Percentiles rank a stretch among this genome's conserved stretches.
Evolutionary conservation across 1,284 basidiomycete species (phyloP).

Genomic region (Ustilago lituana): DNA sequence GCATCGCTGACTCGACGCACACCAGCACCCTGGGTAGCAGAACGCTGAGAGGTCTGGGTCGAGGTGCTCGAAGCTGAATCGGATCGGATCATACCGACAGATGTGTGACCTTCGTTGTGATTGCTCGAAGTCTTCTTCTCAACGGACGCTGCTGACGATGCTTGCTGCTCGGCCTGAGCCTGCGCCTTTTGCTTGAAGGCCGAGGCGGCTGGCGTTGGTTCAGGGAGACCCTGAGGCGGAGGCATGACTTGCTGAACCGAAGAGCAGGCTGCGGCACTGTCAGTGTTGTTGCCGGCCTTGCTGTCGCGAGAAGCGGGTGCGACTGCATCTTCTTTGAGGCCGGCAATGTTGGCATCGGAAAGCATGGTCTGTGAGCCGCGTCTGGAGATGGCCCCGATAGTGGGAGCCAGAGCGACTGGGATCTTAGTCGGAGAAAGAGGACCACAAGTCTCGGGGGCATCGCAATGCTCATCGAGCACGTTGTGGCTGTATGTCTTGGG

Average conservation of each 20-base stretch:
- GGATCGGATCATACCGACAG: conserved; percentile 34
- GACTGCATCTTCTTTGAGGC: not conserved
- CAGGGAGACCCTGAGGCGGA: conserved; percentile 28
- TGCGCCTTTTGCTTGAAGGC: conserved; percentile 32
- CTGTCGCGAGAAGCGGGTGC: conserved; percentile 2
- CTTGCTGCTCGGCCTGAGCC: conserved; percentile 9
- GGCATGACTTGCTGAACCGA: conserved; percentile 37
- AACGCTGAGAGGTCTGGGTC: conserved; percentile 38
- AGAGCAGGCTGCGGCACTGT: not conserved
- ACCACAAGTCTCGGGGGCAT: conserved; percentile 38
- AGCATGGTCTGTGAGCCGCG: conserved; percentile 39
- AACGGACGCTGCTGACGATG: not conserved
- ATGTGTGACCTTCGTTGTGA: conserved; percentile 1
- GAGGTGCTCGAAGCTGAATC: conserved; percentile 41
- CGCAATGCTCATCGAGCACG: conserved; percentile 16
- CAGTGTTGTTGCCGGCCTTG: not conserved
- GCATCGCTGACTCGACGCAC: conserved; percentile 28
- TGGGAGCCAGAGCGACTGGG: conserved; percentile 32
- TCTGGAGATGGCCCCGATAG: conserved; percentile 39
- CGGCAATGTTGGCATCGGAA: conserved; percentile 11
- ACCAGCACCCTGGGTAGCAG: conserved; percentile 18
- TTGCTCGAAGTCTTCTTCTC: not conserved
- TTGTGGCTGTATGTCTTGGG: not conserved
- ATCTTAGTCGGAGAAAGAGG: conserved; percentile 47
- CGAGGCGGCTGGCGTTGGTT: conserved; percentile 35